phyloP scores from a whole-genome alignment of 2,329 filamentous ascomycete genomes.

The Trichoderma pleuroti region DNA sequence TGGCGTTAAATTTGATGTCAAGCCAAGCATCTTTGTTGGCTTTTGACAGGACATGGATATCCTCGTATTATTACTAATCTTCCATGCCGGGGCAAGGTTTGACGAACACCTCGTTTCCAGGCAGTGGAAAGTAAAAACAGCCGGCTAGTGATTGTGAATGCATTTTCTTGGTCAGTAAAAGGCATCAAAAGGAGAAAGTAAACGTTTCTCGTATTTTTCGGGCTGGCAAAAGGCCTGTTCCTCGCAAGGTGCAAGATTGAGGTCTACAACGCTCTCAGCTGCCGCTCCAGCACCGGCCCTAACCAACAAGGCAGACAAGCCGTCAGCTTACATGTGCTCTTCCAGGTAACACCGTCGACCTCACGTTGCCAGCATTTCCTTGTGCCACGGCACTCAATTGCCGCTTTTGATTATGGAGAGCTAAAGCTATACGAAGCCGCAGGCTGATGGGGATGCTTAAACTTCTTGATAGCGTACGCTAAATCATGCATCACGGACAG shows the following conservation, averaged over 20 bases:
- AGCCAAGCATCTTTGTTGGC: not conserved
- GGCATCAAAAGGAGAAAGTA: not conserved
- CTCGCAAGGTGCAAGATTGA: not conserved
- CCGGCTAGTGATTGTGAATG: not conserved
- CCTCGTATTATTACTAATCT: not conserved
- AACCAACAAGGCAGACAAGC: not conserved
- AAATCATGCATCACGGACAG: not conserved
- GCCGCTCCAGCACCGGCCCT: not conserved
- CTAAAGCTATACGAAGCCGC: not conserved
- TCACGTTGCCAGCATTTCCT: not conserved
- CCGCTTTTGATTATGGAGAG: not conserved
- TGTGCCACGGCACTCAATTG: not conserved
- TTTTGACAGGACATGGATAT: not conserved
- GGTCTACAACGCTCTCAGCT: not conserved
- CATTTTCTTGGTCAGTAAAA: not conserved
- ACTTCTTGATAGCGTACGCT: not conserved
- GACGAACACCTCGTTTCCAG: not conserved
- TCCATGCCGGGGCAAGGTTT: not conserved
- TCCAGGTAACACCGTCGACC: not conserved
- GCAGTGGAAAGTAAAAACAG: not conserved
- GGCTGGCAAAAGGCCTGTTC: not conserved
- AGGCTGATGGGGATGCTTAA: not conserved
- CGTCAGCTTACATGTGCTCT: not conserved
- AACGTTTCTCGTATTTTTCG: not conserved
- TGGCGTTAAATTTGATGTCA: conserved; percentile 4